phyloP scores from a whole-genome alignment of 1,284 basidiomycete genomes.

The Cryptococcus sp. region DNA sequence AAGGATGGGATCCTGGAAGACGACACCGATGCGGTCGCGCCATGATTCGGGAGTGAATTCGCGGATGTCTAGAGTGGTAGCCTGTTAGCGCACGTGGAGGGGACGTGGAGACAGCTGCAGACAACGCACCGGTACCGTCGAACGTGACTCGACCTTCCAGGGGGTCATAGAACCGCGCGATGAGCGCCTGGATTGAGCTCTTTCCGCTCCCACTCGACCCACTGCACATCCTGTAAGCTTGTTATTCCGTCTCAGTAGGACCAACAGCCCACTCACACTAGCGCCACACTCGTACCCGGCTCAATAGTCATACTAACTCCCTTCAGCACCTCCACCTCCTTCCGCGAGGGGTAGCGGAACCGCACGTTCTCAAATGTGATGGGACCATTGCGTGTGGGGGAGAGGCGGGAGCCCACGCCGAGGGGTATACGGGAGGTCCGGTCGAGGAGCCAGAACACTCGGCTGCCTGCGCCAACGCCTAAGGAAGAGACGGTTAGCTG shows the following conservation, averaged over 20 bases:
- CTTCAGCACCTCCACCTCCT: slow-evolving; percentile 71
- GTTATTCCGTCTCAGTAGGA: background rate
- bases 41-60: slow-evolving; percentile 74
- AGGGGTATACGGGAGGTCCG: slow-evolving; percentile 66
- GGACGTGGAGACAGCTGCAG: background rate
- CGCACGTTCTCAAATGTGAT: slow-evolving; percentile 74
- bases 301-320: slow-evolving; percentile 72
- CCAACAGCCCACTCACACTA: slow-evolving; percentile 65
- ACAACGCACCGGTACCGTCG: slow-evolving; percentile 69
- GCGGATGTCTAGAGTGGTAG: slow-evolving; percentile 51
- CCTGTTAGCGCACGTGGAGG: background rate
- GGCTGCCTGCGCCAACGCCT: slow-evolving; percentile 85
- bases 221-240: slow-evolving; percentile 49
- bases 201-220: slow-evolving; percentile 87
- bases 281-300: slow-evolving; percentile 81
- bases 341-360: slow-evolving; percentile 84
- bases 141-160: slow-evolving; percentile 73
- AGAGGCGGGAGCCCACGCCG: slow-evolving; percentile 59
- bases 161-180: slow-evolving; percentile 92
- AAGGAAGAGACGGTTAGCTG: slow-evolving; percentile 30
- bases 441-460: slow-evolving; percentile 91
- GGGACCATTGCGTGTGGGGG: slow-evolving; percentile 59
- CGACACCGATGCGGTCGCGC: slow-evolving; percentile 71
- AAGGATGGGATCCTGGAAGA: slow-evolving; percentile 61
- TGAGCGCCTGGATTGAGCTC: slow-evolving; percentile 81